Evolutionary conservation across 495 filamentous ascomycete genomes (phyloP), one percentile per base, ranked within the genome.

Genomic region (Hypoxylon rickii): DNA sequence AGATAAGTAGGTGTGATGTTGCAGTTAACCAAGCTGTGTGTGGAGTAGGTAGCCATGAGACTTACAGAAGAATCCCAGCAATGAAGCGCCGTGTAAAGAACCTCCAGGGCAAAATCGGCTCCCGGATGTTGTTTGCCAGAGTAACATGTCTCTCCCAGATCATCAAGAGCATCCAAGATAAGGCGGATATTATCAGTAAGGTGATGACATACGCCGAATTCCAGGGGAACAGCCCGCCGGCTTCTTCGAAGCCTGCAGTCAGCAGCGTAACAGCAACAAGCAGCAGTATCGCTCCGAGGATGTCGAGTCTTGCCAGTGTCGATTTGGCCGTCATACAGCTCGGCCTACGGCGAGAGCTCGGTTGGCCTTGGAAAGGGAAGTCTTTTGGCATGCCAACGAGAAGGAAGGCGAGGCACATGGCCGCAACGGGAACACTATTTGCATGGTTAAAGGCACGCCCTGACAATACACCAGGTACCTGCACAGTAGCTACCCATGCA

Each of bases 211-310:
- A 51, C 0, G 58, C 56, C 3, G 63, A 67, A 1, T 32, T 36
- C 71, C 67, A 71, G 1, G 63, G 24, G 31, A 63, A 69, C 0
- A 1, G 2, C 0, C 48, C 42, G 33, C 31, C 67, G 0, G 67
- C 71, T 44, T 73, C 65, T 33, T 71, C 46, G 13, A 73, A 65
- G 1, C 46, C 63, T 3, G 59, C 46, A 2, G 65, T 63, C 7
- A 70, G 37, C 0, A 59, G 29, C 0, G 68, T 7, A 7, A 24
- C 44, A 0, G 67, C 58, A 0, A 62, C 38, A 0, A 73, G 42
- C 0, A 71, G 18, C 1, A 70, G 36, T 0, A 61, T 15, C 2
- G 55, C 31, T 0, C 69, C 69, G 0, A 29, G 34, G 5, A 64
- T 36, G 21, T 67, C 64, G 2, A 64, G 10, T 15, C n/a, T n/a